These are phyloP conservation scores for Skeletonema grethae DNA, from an alignment of 108 stramenopile species.

Conservation along the genomic window DNA sequence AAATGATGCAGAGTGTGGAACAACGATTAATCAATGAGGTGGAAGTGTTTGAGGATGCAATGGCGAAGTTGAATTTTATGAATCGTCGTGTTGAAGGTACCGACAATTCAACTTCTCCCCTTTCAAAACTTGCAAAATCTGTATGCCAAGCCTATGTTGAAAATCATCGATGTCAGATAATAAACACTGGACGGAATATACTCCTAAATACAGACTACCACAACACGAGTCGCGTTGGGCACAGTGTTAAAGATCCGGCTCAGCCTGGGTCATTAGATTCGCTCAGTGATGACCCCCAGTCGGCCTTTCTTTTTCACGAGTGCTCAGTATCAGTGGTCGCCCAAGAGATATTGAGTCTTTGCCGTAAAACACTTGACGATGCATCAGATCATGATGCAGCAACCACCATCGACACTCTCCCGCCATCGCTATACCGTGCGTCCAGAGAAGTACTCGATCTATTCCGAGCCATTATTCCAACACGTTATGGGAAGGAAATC, in stretches of 20 bases:
- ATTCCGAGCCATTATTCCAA: constrained; percentile 79
- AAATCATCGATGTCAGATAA: constrained; percentile 57
- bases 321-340: constrained; percentile 75
- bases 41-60: constrained; percentile 53
- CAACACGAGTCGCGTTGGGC: constrained; percentile 72
- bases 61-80: constrained; percentile 46
- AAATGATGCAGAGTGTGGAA: constrained; percentile 31
- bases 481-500: constrained; percentile 62
- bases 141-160: constrained; percentile 65
- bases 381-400: constrained; percentile 34
- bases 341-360: constrained; percentile 52
- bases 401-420: constrained; percentile 41
- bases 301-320: constrained; percentile 63
- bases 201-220: constrained; percentile 80
- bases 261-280: constrained; percentile 36
- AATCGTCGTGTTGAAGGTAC: neutral
- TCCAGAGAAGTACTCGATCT: constrained; percentile 75
- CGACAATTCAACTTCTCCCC: constrained; percentile 23
- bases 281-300: constrained; percentile 54
- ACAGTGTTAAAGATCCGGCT: constrained; percentile 35
- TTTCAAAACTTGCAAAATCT: constrained; percentile 45
- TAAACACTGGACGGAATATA: constrained; percentile 67
- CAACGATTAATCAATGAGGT: constrained; percentile 35
- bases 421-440: constrained; percentile 66
- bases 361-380: constrained; percentile 73